Evolutionary conservation across 2,329 filamentous ascomycete genomes (phyloP), one percentile per base, ranked within the genome.

Genomic region (Paradendryphiella salina): DNA sequence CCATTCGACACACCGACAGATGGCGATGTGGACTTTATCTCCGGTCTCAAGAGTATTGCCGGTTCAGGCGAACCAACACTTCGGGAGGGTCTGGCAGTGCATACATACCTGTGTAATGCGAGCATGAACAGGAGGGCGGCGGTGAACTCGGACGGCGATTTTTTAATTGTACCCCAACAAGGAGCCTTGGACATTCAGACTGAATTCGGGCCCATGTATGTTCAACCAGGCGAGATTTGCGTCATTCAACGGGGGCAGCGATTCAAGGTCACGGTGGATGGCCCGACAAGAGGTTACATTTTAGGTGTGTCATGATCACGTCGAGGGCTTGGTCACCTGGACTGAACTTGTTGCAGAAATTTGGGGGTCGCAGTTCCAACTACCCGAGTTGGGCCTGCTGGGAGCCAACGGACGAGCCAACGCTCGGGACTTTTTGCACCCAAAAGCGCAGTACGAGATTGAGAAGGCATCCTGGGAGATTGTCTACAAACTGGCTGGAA

Each of bases 181-280:
- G 89, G 89, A 2, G 79, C 80, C 11, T 75, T 93, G 32, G 87
- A 92, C 64, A 87, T 93, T 55, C 83, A 86, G 63, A 93, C 89
- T 1, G 89, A 93, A 72, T 78, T 92, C 39, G 89, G 89, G 37
- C 82, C 81, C 65, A 76, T 93, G 5, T 80, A 89, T 35, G 84
- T 92, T n/a, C 81, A 88, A 46, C 88, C 88, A 1, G 86, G 87
- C 70, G 89, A 93, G 72, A 90, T 93, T 37, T 84, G 81, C 57
- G 85, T 93, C 1, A 85, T 93, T 43, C 88, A 88, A 1, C 80
- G 89, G 33, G 88, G 88, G 21, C 79, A 91, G 60, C 81, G 87
- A 18, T 91, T 89, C 75, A 85, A 85, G 38, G 87, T 93, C 8
- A 78, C 76, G n/a, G 79, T 91, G 0, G 76, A 79, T 2, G 82